Evolutionary conservation across 1,284 basidiomycete species (phyloP), one percentile per base, ranked within the genome.

Genomic region (Trichosporon faecale): DNA sequence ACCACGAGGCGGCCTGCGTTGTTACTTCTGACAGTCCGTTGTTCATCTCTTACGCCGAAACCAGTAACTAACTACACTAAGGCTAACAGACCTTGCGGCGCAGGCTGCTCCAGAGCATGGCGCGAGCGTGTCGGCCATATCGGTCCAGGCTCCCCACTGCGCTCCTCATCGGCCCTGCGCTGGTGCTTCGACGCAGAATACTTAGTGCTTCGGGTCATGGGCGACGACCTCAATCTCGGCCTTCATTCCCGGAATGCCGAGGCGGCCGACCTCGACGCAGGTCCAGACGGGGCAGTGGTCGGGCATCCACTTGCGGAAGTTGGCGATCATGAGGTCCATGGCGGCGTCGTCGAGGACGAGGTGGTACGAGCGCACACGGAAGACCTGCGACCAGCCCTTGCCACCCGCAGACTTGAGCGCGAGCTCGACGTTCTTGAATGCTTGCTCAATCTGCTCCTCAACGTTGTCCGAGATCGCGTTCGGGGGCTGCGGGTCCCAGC

Each of bases 141-240:
- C 49, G 49, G 33, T 44, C 40, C 8, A 25, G 49, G 49, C 49
- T 21, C 3, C 49, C 31, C 31, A 37, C 35, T 14, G 14, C 35
- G 7, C 11, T 12, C 35, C 35, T 3, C 35, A 8, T 37, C 35
- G 9, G 11, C 35, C 35, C 35, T 14, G 11, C 14, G 7, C 21
- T 0, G 21, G 55, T 68, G 40, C 18, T 18, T n/a, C 35, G 35
- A 37, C 12, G 35, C 31, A 33, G 31, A 33, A 9, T 9, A 40
- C 37, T 44, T 12, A 44, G 40, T 44, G 16, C 66, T 65, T 55
- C n/a, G 64, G 66, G 21, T 65, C 70, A 23, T 75, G 69, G 1
- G 78, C 78, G 12, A 52, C 67, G 3, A 78, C 77, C 65, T 79
- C 76, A 29, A 78, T 74, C 72, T 79, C 79, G 9, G 76, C 75